Evolutionary conservation across 2,329 filamentous ascomycete genomes (phyloP), one percentile per base, ranked within the genome.

Genomic region (Macrophomina phaseolina): DNA sequence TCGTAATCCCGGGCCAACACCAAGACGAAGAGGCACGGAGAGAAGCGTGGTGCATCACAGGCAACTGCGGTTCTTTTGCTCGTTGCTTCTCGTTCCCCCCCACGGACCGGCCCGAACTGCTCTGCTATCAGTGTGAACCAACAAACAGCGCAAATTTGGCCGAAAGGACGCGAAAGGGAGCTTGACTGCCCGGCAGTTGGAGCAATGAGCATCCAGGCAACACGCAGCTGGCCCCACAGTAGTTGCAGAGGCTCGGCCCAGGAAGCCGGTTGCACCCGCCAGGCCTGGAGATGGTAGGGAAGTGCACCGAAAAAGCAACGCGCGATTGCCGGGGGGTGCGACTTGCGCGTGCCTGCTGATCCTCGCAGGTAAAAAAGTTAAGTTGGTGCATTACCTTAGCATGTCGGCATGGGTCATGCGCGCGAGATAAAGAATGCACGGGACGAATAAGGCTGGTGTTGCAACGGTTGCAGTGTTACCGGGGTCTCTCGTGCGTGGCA

Each of bases 181-280:
- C 36, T 38, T 16, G 12, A 9, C 8, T 45, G 42, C 16, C 42
- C 11, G 16, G 9, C 11, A 16, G 42, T 38, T 45, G 42, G 16
- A 45, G 4, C 42, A 16, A 45, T 16, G 5, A 45, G 42, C 11
- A n/a, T 14, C 5, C 11, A 16, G 4, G 5, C 42, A 16, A 4
- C 12, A n/a, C 42, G 16, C 18, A 30, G 48, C 18, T 30, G 11
- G 49, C 16, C 52, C 52, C 52, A 38, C 52, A n/a, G 1, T 3
- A 3, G 3, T 9, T n/a, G 30, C 30, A 36, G n/a, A 36, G 30
- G 30, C 16, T 53, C 30, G 51, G 12, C 8, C 38, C 34, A 34
- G n/a, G 52, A n/a, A 55, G 52, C 52, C 52, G 52, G 52, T 55
- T 28, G 16, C 30, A 53, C 51, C 51, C 51, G 51, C 18, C 14